Evolutionary conservation across 345 rosid genomes (phyloP), one percentile per base, ranked within the genome.

Genomic region (Balakata baccata): DNA sequence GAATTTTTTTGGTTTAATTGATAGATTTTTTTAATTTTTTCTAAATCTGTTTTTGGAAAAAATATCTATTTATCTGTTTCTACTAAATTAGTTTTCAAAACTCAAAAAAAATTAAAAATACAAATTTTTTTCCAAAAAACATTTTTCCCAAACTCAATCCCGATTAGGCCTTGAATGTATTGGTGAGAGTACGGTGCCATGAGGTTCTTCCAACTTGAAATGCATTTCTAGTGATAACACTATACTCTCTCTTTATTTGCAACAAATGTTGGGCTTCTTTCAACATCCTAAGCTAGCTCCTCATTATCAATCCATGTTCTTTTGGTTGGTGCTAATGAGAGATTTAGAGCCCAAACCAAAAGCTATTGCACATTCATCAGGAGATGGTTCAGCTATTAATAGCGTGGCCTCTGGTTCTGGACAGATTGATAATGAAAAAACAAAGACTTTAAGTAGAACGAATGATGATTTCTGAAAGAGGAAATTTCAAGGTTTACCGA

Each of bases 301-400:
- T 77, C 95, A 92, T 82, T 84, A 75, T 75, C 93, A 89, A 73
- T 85, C 98, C 66, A 77, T 92, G 79, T 75, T 73, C 63, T 88
- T 92, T 87, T 94, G 98, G 98, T 78, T 88, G 92, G 98, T 94
- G 50, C 82, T 94, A 74, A 87, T 92, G 91, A 89, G 95, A 81
- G 97, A 90, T 75, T 69, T 87, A 69, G 78, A 84, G 71, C 80
- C 97, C 78, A 94, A 92, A 88, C 84, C 89, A 20, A 94, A 90
- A 83, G 83, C 66, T 73, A 67, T 81, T 59, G 68, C 68, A 18
- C 76, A 77, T 75, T 63, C 89, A 76, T 68, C 84, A 64, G 89
- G 87, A 80, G 94, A 85, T 75, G 89, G 79, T 25, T 65, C 76
- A 7, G 72, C 88, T 74, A 81, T 71, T 79, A 86, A 78, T 71